phyloP scores from a whole-genome alignment of 2,329 filamentous ascomycete genomes.

The Lomentospora prolificans region DNA sequence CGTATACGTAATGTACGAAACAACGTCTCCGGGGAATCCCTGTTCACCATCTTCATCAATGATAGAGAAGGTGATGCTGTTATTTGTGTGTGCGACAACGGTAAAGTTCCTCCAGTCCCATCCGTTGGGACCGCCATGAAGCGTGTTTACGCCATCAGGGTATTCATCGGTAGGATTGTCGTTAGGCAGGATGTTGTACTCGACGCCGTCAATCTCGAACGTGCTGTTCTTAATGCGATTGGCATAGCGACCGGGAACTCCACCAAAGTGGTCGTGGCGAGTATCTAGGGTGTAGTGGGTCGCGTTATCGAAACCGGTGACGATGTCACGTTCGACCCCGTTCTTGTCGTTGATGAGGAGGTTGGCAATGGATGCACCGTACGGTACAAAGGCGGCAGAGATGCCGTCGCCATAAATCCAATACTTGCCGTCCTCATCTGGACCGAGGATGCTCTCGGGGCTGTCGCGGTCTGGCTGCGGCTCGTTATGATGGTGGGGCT shows the following conservation, averaged over 20 bases:
- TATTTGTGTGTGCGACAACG: conserved; percentile 55
- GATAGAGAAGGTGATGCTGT: conserved; percentile 66
- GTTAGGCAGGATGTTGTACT: conserved; percentile 52
- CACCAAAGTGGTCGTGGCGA: conserved; percentile 61
- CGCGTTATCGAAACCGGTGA: conserved; percentile 68
- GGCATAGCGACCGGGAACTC: conserved; percentile 67
- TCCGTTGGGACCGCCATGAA: conserved; percentile 61
- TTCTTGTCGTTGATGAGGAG: conserved; percentile 60
- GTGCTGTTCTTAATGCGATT: conserved; percentile 73
- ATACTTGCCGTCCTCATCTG: conserved; percentile 58
- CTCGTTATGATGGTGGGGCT: not conserved
- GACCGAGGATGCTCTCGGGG: conserved; percentile 15
- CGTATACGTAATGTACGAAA: conserved; percentile 66
- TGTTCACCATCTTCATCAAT: conserved; percentile 63
- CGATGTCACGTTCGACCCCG: conserved; percentile 59
- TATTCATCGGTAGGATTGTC: conserved; percentile 44
- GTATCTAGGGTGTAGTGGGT: conserved; percentile 55
- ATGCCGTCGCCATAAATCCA: conserved; percentile 59
- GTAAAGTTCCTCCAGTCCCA: conserved; percentile 76
- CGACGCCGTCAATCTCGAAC: conserved; percentile 55
- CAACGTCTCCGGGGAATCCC: conserved; percentile 70
- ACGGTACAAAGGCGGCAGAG: conserved; percentile 59
- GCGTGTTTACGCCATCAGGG: conserved; percentile 49
- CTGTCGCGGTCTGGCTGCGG: not conserved
- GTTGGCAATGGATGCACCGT: conserved; percentile 65